These are phyloP conservation scores for Barnettozyma sp. DNA, from an alignment of 805 yeast species.

Conservation along the genomic window DNA sequence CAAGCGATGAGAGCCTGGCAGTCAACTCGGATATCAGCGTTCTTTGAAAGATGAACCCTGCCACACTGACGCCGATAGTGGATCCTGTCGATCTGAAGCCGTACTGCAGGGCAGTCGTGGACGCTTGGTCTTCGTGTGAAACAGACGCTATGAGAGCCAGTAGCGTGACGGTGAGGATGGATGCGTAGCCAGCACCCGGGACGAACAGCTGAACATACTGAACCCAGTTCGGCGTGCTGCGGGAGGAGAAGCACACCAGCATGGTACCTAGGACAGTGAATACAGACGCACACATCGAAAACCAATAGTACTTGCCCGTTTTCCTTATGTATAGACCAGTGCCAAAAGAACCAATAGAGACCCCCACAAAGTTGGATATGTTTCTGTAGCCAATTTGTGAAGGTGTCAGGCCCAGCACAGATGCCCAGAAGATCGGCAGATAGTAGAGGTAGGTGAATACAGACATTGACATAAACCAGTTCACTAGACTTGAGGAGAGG, in stretches of 20 bases:
- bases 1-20: conserved; percentile 16
- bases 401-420: conserved; percentile 47
- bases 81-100: conserved; percentile 84
- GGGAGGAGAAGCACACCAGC: conserved; percentile 25
- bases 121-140: conserved; percentile 62
- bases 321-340: conserved; percentile 61
- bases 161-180: conserved; percentile 62
- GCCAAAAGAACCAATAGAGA: conserved; percentile 57
- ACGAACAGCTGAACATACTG: conserved; percentile 42
- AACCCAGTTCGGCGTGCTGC: conserved; percentile 24
- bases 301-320: conserved; percentile 57
- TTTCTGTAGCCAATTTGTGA: conserved; percentile 51
- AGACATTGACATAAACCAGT: conserved; percentile 65
- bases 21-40: conserved; percentile 30
- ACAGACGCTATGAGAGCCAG: conserved; percentile 74
- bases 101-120: conserved; percentile 84
- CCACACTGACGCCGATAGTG: conserved; percentile 70
- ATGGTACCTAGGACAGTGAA: conserved; percentile 42
- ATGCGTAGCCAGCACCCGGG: conserved; percentile 61
- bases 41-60: conserved; percentile 59
- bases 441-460: conserved; percentile 58
- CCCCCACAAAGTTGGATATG: conserved; percentile 57
- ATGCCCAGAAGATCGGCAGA: conserved; percentile 59
- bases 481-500: conserved; percentile 54
- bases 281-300: conserved; percentile 37